phyloP scores from a whole-genome alignment of 1,284 basidiomycete species.

The Tilletiopsis washingtonensis region DNA sequence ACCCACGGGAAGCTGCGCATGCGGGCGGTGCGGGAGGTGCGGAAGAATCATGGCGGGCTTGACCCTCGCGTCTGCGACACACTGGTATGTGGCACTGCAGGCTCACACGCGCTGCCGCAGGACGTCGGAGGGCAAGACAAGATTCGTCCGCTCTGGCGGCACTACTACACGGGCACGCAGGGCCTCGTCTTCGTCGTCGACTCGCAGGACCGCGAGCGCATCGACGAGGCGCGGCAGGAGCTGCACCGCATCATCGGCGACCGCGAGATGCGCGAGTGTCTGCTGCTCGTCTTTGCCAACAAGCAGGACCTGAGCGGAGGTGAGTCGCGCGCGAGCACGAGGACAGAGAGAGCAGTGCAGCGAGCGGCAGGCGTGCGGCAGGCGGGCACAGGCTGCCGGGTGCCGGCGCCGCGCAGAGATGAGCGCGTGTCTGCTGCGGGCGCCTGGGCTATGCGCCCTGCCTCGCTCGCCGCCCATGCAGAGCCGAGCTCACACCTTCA shows the following conservation, averaged over 20 bases:
- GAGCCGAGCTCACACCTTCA: too few relatives aligned
- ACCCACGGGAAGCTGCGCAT: too few relatives aligned
- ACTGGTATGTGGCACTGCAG: neutral
- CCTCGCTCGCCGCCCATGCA: too few relatives aligned
- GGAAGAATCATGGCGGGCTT: too few relatives aligned
- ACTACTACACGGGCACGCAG: conserved; percentile 99
- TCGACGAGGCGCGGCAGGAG: conserved; percentile 97
- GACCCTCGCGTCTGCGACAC: neutral
- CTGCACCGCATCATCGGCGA: conserved; percentile 99
- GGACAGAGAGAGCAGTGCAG: conserved; percentile 43
- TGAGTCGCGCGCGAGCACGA: neutral
- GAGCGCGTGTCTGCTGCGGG: too few relatives aligned
- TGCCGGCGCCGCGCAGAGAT: too few relatives aligned
- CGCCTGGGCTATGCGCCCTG: too few relatives aligned
- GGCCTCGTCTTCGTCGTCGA: conserved; percentile 99
- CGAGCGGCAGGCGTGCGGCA: too few relatives aligned
- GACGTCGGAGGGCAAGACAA: conserved; percentile 75
- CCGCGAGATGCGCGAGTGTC: conserved; percentile 96
- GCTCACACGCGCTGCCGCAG: neutral
- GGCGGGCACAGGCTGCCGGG: too few relatives aligned
- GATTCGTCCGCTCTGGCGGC: conserved; percentile 87
- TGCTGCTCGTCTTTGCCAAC: conserved; percentile 98
- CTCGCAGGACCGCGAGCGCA: conserved; percentile 99
- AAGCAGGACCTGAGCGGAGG: conserved; percentile 93
- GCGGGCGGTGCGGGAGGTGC: too few relatives aligned